Evolutionary conservation across 768 basidiomycete genomes (phyloP), one percentile per base, ranked within the genome.

Genomic region (Hypsizygus marmoreus): DNA sequence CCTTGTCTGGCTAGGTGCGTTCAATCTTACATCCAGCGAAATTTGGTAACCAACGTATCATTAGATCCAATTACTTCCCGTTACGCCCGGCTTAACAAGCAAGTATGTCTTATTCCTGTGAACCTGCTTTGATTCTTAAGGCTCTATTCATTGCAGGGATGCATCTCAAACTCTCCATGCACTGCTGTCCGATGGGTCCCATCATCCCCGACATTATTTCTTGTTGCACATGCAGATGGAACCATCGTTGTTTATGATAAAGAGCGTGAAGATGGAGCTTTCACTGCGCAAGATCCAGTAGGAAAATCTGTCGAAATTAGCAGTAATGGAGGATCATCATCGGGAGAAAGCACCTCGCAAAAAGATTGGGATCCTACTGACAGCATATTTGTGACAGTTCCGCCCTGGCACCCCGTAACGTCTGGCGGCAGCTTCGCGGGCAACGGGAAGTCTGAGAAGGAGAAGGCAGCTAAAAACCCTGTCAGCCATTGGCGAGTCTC

Each of bases 121-220:
- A 12, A 26, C 26, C n/a, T 22, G 19, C 35, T 34, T 31, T 44
- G 9, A 35, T 29, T 19, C 20, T 29, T 28, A 33, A 25, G 17
- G 4, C 43, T 45, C 36, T 40, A 13, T 34, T 35, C n/a, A 8
- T 39, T 9, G 20, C 49, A 89, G 80, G 91, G 91, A 6, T 82
- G 82, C 42, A 91, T 94, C 49, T 81, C 87, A 32, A 78, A 72
- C 36, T 91, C 90, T 4, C 79, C 87, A 6, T 91, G 91, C 62
- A 92, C 91, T n/a, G 77, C 88, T n/a, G 81, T 95, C 24, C 82
- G 82, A 51, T 94, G 93, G 91, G 88, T 94, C 5, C 90, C 91
- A 6, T 75, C 79, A 3, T 89, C 89, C 0, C 72, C 83, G 1
- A 85, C 86, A 28, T 77, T 93, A 13, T 94, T 95, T 61, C 76